Percentiles rank a stretch among this genome's conserved stretches.
phyloP scores from a whole-genome alignment of 805 yeast species.

The Naumovozyma baii region DNA sequence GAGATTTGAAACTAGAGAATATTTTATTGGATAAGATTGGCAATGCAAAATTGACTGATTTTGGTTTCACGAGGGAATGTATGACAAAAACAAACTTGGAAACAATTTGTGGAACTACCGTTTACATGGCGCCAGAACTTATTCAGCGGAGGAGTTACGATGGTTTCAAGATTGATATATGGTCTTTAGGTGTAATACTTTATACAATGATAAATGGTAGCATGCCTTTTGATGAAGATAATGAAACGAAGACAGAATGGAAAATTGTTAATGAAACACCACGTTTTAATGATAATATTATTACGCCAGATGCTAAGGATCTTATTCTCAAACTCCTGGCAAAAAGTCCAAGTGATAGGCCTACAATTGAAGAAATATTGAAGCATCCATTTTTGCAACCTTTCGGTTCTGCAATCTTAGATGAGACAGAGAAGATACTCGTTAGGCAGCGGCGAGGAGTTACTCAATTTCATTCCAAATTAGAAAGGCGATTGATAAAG shows the following conservation, averaged over 20 bases:
- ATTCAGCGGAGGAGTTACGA: conserved; percentile 57
- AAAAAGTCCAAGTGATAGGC: conserved; percentile 60
- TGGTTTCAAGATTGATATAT: conserved; percentile 75
- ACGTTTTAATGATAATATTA: conserved; percentile 33
- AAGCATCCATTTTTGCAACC: conserved; percentile 41
- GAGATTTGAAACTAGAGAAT: conserved; percentile 80
- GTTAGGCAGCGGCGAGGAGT: conserved; percentile 29
- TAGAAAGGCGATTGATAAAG: conserved; percentile 55
- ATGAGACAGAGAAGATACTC: conserved; percentile 31
- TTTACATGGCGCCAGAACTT: conserved; percentile 95
- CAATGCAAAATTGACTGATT: conserved; percentile 74
- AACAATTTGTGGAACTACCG: conserved; percentile 89
- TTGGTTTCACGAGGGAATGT: conserved; percentile 85
- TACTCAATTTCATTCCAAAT: conserved; percentile 45
- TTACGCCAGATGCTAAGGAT: conserved; percentile 41
- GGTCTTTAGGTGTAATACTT: conserved; percentile 87
- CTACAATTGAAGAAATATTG: conserved; percentile 44
- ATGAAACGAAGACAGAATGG: conserved; percentile 48
- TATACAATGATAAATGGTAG: conserved; percentile 77
- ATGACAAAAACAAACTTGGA: conserved; percentile 48
- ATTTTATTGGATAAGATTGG: conserved; percentile 48
- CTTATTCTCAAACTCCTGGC: conserved; percentile 47
- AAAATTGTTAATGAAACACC: conserved; percentile 64
- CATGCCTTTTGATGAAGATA: conserved; percentile 87
- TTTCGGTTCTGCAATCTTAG: conserved; percentile 35